phyloP scores from a whole-genome alignment of 2,329 filamentous ascomycete genomes.

The Neofusicoccum ribis region DNA sequence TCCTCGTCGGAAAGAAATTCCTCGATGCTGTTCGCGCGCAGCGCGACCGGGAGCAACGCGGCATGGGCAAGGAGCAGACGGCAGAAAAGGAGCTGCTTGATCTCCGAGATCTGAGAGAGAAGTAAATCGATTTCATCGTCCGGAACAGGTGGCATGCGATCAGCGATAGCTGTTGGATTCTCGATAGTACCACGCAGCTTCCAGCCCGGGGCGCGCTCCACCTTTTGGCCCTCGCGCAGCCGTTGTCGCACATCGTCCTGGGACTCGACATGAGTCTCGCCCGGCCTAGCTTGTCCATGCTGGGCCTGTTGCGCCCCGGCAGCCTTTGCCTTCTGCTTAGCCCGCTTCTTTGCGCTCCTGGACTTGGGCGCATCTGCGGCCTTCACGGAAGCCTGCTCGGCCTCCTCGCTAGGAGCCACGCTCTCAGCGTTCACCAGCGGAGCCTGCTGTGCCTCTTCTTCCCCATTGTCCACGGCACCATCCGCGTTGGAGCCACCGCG shows the following conservation, averaged over 20 bases:
- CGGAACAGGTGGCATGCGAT: slow-evolving; percentile 41
- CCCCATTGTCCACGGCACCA: slow-evolving; percentile 17
- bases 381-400: not conserved
- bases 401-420: not conserved
- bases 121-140: slow-evolving; percentile 47
- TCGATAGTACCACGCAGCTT: slow-evolving; percentile 36
- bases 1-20: slow-evolving; percentile 47
- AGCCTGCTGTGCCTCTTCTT: slow-evolving; percentile 26
- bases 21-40: slow-evolving; percentile 46
- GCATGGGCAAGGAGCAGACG: slow-evolving; percentile 49
- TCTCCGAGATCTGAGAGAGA: slow-evolving; percentile 48
- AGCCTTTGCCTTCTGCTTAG: slow-evolving; percentile 31
- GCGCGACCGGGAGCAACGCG: slow-evolving; percentile 46
- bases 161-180: slow-evolving; percentile 30
- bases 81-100: slow-evolving; percentile 53
- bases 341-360: slow-evolving; percentile 37
- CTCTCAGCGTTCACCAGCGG: slow-evolving; percentile 20
- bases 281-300: slow-evolving; percentile 27
- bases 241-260: slow-evolving; percentile 42
- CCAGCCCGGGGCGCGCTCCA: slow-evolving; percentile 33
- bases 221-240: slow-evolving; percentile 43
- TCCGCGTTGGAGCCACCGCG: slow-evolving; percentile 1
- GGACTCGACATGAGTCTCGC: slow-evolving; percentile 47
- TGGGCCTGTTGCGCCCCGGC: slow-evolving; percentile 25
- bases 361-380: not conserved